Evolutionary conservation across 805 yeast genomes (phyloP).

Genomic region (Torulaspora delbrueckii): DNA sequence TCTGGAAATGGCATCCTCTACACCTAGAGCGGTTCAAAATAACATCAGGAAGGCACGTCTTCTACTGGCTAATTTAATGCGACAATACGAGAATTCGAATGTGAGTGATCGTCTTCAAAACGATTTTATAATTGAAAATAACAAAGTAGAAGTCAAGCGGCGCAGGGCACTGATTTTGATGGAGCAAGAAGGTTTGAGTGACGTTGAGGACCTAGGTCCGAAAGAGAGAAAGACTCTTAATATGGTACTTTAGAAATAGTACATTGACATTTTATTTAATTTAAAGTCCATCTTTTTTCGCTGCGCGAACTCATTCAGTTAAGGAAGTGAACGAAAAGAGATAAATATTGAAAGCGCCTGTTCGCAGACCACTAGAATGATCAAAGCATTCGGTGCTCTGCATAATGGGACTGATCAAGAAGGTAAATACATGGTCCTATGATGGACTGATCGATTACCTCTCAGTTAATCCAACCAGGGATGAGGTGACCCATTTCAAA

Average conservation of each 20-base stretch:
- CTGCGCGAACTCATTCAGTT: background rate
- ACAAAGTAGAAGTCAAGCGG: constrained; percentile 17
- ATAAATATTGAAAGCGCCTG: background rate
- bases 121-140: constrained; percentile 32
- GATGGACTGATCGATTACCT: constrained; percentile 37
- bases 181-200: constrained; percentile 33
- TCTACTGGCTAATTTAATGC: constrained; percentile 8
- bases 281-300: background rate
- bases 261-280: background rate
- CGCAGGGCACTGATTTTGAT: constrained; percentile 33
- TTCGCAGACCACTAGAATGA: background rate
- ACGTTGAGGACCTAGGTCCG: constrained; percentile 25
- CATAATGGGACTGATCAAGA: constrained; percentile 32
- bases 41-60: constrained; percentile 15
- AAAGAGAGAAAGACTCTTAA: constrained; percentile 11
- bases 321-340: background rate
- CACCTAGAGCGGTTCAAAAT: constrained; percentile 15
- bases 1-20: constrained; percentile 8
- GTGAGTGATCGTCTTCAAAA: constrained; percentile 10
- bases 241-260: background rate
- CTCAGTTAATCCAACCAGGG: constrained; percentile 73
- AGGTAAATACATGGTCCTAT: constrained; percentile 32
- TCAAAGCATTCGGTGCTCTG: background rate
- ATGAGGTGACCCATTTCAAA: constrained; percentile 65
- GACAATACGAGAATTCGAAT: constrained; percentile 12